Base-by-base conservation (phyloP, 2,329 filamentous ascomycete species). In the Colletotrichum sp. region DNA sequence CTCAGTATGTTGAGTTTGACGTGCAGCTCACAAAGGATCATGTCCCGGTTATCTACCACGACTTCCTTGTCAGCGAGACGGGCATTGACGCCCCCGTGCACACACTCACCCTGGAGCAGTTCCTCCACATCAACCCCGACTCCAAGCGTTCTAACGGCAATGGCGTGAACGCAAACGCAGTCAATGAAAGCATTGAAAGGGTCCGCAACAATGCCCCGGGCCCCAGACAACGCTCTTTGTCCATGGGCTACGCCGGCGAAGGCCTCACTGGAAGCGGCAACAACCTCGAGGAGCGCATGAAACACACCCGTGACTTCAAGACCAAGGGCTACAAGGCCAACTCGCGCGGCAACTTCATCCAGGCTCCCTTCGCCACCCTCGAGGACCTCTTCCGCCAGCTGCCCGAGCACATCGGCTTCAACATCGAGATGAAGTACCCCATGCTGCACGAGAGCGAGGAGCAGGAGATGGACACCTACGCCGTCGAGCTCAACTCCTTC, bases 1-100 rank as follows among this genome's bases (percentile, higher is more conserved):
- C 92, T 5, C 90, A 93, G 71, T 94, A 93, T 79, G 92, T 94
- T 62, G 92, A 93, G 79, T 93, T 94, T 81, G 97, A 99, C 82
- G 97, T 99, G 1, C 97, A 99, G 83, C 88, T 99, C 52, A 99
- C 97, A n/a, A 99, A 99, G 82, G 97, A 99, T 82, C 96, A 97
- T 80, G 96, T 99, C 2, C 97, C 97, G 0, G 96, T 99, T 78
- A 98, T 99, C 80, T 99, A 99, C 82, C 97, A 99, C 82, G 97
- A 99, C 84, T 99, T 99, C 81, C 89, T 98, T 16, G 97, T 99
- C 83, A 98, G 96, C 82, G 97, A 99, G 85, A 98, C 97, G 0
- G 97, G 97, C 12, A 97, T 98, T 70, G 97, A 99, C 82, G 97
- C 97, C 0, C 97, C 97, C 0, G 96, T 99, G 3, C 97, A 99